Base-by-base conservation (phyloP, 371 early-diverging fungal genomes). In the Blakeslea trispora region DNA sequence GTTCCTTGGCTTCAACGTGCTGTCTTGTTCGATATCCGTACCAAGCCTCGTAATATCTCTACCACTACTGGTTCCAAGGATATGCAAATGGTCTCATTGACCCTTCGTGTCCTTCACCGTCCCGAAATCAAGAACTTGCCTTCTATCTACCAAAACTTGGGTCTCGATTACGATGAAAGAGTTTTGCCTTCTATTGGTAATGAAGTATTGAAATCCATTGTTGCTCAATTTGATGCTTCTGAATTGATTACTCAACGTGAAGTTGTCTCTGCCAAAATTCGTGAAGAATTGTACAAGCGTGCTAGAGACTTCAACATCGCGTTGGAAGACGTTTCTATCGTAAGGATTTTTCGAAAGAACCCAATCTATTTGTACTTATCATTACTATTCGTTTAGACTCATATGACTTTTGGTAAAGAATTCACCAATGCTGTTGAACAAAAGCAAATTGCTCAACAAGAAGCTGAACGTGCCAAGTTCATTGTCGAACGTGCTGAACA, bases 391-490 rank as follows among this genome's bases (percentile, higher is more conserved):
- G n/a, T 37, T 9, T 37, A 37, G 37, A 97, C 97, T 45, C 97
- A 97, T 63, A 90, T 98, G 53, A 90, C 92, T 5, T 97, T 98
- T 73, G 88, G 90, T 43, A 94, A 96, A 22, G 98, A 95, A 66
- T 98, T 98, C 75, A 94, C 95, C 22, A 79, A 84, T 46, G 97
- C 98, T 21, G 99, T 97, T 34, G 99, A 98, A 79, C 96, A 95
- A 55, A 98, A 98, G 85, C 99, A 98, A 82, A 96, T 97, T 78
- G 97, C 99, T 45, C 99, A 98, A 74, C 98, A 98, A 79, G 97
- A 97, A 59, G 99, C 98, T 15, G 98, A 98, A 81, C 84, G 96
- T 35, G 98, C 97, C 22, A 90, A 92, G 32, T 98, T 93, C 70
- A 84, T 97, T 44, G 97, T 98, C n/a, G 98, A 97, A 65, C 87